Percentiles rank a stretch among this genome's conserved stretches.
phyloP scores from a whole-genome alignment of 2,329 filamentous ascomycete species.

The Domatiomyces catenatus region DNA sequence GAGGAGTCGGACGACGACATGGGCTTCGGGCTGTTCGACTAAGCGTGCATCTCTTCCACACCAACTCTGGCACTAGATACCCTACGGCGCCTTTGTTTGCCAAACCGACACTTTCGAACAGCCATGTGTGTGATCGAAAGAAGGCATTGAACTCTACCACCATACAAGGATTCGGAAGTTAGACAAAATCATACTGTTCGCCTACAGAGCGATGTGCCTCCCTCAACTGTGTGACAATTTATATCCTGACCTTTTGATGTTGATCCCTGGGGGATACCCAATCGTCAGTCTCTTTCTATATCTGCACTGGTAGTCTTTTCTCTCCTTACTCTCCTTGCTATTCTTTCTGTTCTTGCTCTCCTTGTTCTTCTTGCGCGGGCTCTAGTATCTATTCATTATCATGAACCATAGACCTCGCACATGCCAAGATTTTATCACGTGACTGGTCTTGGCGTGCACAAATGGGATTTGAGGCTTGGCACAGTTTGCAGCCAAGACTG shows the following conservation, averaged over 20 bases:
- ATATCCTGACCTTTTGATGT: background rate
- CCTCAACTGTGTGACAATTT: background rate
- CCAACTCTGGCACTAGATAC: background rate
- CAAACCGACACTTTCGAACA: background rate
- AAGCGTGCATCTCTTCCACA: constrained; percentile 19
- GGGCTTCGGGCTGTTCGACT: constrained; percentile 60
- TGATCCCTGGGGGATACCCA: background rate
- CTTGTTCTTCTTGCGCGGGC: background rate
- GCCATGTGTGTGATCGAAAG: background rate
- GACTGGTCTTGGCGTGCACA: constrained; percentile 3
- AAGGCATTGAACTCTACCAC: background rate
- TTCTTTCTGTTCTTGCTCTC: background rate
- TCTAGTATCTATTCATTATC: background rate
- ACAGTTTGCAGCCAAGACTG: constrained; percentile 1
- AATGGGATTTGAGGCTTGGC: background rate
- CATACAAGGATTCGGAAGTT: background rate
- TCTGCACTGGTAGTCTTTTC: too few relatives aligned
- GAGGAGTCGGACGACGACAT: constrained; percentile 62
- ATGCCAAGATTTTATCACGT: constrained; percentile 12
- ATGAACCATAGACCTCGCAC: background rate
- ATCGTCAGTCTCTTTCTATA: background rate
- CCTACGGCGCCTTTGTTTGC: background rate
- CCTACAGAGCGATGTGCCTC: background rate
- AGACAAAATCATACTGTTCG: constrained; percentile 1
- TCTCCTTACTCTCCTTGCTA: background rate